A percentile compares a stretch with the other conserved stretches of the same genome.
These are phyloP conservation scores for Saccharomycopsis sp. DNA, from an alignment of 805 yeast genomes.

Conservation along the genomic window DNA sequence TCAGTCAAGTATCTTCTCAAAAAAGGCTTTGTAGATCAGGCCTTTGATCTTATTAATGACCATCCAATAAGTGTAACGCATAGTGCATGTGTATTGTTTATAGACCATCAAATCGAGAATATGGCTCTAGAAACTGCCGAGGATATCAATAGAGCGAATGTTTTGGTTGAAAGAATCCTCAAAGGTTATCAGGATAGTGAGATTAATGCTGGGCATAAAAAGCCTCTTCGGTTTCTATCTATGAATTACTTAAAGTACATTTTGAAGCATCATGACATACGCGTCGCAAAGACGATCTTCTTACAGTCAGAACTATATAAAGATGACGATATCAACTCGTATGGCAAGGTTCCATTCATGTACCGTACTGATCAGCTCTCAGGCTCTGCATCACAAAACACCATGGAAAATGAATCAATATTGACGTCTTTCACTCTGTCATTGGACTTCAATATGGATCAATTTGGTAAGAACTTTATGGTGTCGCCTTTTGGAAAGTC, in stretches of 20 bases:
- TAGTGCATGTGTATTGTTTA: neutral
- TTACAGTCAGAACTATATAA: neutral
- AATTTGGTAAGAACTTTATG: constrained; percentile 15
- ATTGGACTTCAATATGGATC: neutral
- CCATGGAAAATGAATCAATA: neutral
- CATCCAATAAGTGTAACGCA: neutral
- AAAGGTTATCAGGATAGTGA: constrained; percentile 6
- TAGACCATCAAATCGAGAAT: neutral
- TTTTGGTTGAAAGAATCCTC: constrained; percentile 7
- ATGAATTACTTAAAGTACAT: constrained; percentile 17
- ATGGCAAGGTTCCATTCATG: neutral
- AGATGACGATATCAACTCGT: neutral
- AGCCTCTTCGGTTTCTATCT: constrained; percentile 11
- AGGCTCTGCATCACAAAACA: neutral
- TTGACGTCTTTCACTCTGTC: neutral
- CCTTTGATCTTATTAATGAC: neutral
- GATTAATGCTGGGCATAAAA: neutral
- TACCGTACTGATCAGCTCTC: neutral
- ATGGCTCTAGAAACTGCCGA: neutral
- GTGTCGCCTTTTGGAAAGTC: constrained; percentile 8
- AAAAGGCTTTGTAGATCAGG: constrained; percentile 5
- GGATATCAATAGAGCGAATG: neutral
- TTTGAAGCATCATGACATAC: neutral
- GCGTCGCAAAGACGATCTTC: neutral
- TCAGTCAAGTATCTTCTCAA: constrained; percentile 6